Percentiles rank a stretch among this genome's conserved stretches.
Conservation (phyloP, 306 rosid species). For the Malus domestica region ASM211411v1 NC_041803.1:2627001-2627500, state of each 20-base stretch:
- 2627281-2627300: background rate
- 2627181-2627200: slow-evolving; percentile 91
- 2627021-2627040: background rate
- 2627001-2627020: background rate
- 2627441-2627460: slow-evolving; percentile 92
- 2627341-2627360: slow-evolving; percentile 74
- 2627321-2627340: slow-evolving; percentile 7
- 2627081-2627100: background rate
- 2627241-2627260: slow-evolving; percentile 1
- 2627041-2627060: background rate
- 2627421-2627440: slow-evolving; percentile 97
- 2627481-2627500: slow-evolving; percentile 98
- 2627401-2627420: slow-evolving; percentile 75
- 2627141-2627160: slow-evolving; percentile 97
- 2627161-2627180: slow-evolving; percentile 91
- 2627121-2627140: slow-evolving; percentile 76
- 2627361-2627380: slow-evolving; percentile 39
- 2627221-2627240: slow-evolving; percentile 72
- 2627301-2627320: slow-evolving; percentile 2
- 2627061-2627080: background rate
- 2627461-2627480: slow-evolving; percentile 97
- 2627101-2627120: slow-evolving; percentile 8
- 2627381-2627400: slow-evolving; percentile 51
- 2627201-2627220: slow-evolving; percentile 98
- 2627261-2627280: slow-evolving; percentile 14